Evolutionary conservation across 2,329 filamentous ascomycete species (phyloP).

Genomic region (Sporothrix pallida): DNA sequence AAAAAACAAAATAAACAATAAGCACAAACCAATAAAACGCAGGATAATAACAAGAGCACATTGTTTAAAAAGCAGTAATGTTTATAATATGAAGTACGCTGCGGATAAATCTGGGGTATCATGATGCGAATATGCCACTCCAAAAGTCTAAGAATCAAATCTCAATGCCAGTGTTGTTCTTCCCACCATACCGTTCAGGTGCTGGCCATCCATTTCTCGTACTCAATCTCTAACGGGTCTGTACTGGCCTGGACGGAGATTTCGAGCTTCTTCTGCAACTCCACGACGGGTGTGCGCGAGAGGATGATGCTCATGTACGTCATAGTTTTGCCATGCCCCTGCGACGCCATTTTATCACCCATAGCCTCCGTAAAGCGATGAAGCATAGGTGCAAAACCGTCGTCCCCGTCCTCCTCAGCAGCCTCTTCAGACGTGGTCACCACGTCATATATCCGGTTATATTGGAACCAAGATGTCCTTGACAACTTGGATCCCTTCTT

Average conservation of each 20-base stretch:
- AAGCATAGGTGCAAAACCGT: conserved; percentile 62
- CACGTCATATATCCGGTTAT: conserved; percentile 61
- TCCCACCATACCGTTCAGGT: background rate
- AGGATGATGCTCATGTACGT: conserved; percentile 67
- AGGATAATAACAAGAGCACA: no score
- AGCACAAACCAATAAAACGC: background rate
- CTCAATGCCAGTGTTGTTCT: background rate
- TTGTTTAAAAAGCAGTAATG: no score
- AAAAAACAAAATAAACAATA: background rate
- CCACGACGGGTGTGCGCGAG: conserved; percentile 58
- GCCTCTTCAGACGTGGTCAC: conserved; percentile 39
- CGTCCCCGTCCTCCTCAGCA: conserved; percentile 42
- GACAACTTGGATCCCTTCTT: background rate
- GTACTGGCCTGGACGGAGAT: conserved; percentile 56
- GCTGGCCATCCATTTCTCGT: conserved; percentile 39
- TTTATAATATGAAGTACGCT: no score
- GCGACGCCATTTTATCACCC: background rate
- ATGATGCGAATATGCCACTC: background rate
- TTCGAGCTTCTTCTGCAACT: conserved; percentile 57
- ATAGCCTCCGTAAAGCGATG: conserved; percentile 62
- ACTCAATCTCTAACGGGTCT: conserved; percentile 40
- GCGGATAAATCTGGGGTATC: conserved; percentile 4
- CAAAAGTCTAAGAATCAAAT: background rate
- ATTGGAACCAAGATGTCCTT: conserved; percentile 56
- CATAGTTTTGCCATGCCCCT: conserved; percentile 42